Conservation (phyloP, 352 stramenopile species). For the Pseudoperonospora humuli region DNA sequence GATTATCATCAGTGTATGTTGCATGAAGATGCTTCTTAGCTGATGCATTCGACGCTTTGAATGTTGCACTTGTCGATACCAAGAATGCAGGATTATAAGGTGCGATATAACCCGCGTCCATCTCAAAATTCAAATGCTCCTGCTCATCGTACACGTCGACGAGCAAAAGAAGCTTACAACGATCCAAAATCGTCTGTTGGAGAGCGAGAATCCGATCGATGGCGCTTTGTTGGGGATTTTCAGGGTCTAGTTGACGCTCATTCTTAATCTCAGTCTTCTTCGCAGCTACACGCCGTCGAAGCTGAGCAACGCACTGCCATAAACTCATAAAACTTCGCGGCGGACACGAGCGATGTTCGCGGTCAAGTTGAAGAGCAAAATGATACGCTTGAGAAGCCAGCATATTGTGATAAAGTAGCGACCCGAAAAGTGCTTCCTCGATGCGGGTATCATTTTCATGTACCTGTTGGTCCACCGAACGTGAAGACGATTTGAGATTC, state of each 20-base stretch:
- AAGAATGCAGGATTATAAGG: slow-evolving; percentile 26
- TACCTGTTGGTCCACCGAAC: slow-evolving; percentile 9
- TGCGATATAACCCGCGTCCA: slow-evolving; percentile 29
- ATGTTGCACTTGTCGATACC: slow-evolving; percentile 7
- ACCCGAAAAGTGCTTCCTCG: slow-evolving; percentile 48
- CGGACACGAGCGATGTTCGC: slow-evolving; percentile 1
- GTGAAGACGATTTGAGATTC: slow-evolving; percentile 4
- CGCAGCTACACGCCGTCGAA: slow-evolving; percentile 29
- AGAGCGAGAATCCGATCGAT: slow-evolving; percentile 15
- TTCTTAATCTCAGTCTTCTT: slow-evolving; percentile 46
- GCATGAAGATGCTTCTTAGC: slow-evolving; percentile 21
- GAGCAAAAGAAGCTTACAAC: slow-evolving; percentile 35
- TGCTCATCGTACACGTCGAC: slow-evolving; percentile 25
- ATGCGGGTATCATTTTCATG: slow-evolving; percentile 31
- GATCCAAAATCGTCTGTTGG: slow-evolving; percentile 29
- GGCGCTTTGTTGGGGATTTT: background rate
- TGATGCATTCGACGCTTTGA: slow-evolving; percentile 9
- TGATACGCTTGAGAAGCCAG: slow-evolving; percentile 24
- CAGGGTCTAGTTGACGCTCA: background rate
- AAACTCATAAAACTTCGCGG: slow-evolving; percentile 24
- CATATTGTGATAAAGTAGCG: slow-evolving; percentile 48
- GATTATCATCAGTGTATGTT: slow-evolving; percentile 18
- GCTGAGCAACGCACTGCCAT: slow-evolving; percentile 51
- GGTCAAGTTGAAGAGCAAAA: slow-evolving; percentile 9
- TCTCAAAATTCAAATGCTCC: slow-evolving; percentile 19